These are phyloP conservation scores for Schizosaccharomyces cryophilus DNA, from an alignment of 805 yeast genomes.

Conservation along the genomic window DNA sequence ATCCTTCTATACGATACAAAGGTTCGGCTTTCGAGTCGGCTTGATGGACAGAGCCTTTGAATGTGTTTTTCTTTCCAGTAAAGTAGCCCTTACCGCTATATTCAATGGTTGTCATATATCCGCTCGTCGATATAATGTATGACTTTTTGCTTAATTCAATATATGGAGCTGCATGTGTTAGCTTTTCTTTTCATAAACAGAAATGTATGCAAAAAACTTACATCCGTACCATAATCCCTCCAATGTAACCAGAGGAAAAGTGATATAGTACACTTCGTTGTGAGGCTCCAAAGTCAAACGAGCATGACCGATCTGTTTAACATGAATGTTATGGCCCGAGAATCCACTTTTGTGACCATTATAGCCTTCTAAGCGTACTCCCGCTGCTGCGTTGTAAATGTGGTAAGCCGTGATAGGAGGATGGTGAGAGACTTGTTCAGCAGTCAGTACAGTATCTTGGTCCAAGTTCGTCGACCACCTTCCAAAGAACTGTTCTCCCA, in stretches of 20 bases:
- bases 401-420: conserved; percentile 94
- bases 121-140: conserved; percentile 56
- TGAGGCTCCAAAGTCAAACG: not conserved
- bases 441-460: conserved; percentile 38
- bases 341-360: conserved; percentile 71
- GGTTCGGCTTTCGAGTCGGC: conserved; percentile 9
- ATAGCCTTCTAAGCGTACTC: conserved; percentile 60
- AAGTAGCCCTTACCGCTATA: conserved; percentile 87
- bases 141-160: conserved; percentile 82
- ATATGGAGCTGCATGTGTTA: conserved; percentile 50
- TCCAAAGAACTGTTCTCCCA: conserved; percentile 86
- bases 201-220: not conserved
- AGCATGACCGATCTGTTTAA: conserved; percentile 1
- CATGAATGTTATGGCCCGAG: conserved; percentile 38
- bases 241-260: not conserved
- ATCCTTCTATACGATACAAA: conserved; percentile 60
- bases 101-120: conserved; percentile 48
- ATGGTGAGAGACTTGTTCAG: conserved; percentile 92
- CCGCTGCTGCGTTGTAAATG: conserved; percentile 44
- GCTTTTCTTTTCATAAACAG: not conserved
- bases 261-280: not conserved
- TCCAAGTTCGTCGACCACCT: conserved; percentile 48
- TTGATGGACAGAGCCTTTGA: conserved; percentile 52
- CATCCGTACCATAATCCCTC: conserved; percentile 3
- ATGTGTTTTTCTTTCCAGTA: conserved; percentile 78